Base-by-base conservation (phyloP, 495 filamentous ascomycete genomes). In the Aspergillus heteromorphus region DNA sequence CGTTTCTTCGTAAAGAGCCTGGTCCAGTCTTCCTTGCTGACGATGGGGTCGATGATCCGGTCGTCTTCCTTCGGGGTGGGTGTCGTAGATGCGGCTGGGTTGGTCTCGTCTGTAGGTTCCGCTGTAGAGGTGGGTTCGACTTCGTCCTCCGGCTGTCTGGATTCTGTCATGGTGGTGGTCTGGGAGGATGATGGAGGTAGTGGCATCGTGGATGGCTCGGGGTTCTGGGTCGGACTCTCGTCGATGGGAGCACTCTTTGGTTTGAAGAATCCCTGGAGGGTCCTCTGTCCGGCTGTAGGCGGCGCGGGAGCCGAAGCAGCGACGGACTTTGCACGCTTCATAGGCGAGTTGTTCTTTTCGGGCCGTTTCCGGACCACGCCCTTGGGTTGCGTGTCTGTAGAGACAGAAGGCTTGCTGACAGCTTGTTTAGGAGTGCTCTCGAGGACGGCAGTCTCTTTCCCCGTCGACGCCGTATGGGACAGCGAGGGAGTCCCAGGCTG, bases 191-290 rank as follows among this genome's bases (percentile, higher is more conserved):
- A 29, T 16, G 21, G 16, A n/a, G 43, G 17, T 27, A 20, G 21
- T 29, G 14, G 43, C 5, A 17, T 4, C 13, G 23, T 27, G 17
- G 2, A 18, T 21, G 31, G 18, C 10, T 29, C 25, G 36, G 4
- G 11, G 36, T 11, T 27, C 52, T 64, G 8, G 11, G 34, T 20
- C 2, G 30, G 21, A 0, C 38, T 9, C 6, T 17, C 1, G 19
- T 36, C 34, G 16, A 11, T 38, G 9, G 50, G 47, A 3, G 16
- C 55, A 21, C 17, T 51, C 58, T 81, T 86, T 0, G 84, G 78
- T 53, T 85, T 85, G 73, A 96, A 95, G 72, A 97, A 97, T 6
- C 89, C 87, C 67, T 78, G 87, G 0, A 96, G 74, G 29, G 80
- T 91, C 61, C 86, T 83, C 65, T 96, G 91, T 1, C 85, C 83